A percentile compares a stretch with the other conserved stretches of the same genome.
Evolutionary conservation across 148 eudicot species (phyloP).

Genomic region (Heliamphora exappendiculata): DNA sequence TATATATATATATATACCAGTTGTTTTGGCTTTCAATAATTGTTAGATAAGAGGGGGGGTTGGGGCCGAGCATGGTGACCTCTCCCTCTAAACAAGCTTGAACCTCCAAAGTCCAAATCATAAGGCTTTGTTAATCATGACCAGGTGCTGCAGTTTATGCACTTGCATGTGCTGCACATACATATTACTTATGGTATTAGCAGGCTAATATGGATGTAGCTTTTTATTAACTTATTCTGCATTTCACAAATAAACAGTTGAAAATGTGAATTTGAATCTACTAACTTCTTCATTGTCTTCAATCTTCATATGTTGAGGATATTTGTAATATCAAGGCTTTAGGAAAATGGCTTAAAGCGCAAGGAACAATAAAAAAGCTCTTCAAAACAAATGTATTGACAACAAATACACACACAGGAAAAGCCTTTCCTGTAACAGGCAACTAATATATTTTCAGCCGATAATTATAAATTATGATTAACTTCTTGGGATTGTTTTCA

Average conservation of each 20-base stretch:
- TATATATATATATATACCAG: too few relatives aligned
- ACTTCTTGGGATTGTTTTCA: not conserved
- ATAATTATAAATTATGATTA: not conserved
- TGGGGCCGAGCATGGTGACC: not conserved
- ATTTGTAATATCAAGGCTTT: not conserved
- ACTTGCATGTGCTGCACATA: not conserved
- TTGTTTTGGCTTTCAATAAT: not conserved
- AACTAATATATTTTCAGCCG: too few relatives aligned
- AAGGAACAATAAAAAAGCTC: not conserved
- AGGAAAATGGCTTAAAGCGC: not conserved
- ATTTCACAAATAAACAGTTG: not conserved
- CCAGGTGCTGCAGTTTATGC: not conserved
- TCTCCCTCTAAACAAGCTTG: not conserved
- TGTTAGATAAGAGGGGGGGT: not conserved
- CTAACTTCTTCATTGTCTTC: not conserved
- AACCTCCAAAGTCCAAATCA: not conserved
- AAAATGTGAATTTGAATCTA: not conserved
- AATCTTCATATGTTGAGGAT: not conserved
- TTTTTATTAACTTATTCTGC: not conserved
- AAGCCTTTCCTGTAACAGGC: too few relatives aligned
- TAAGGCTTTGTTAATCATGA: not conserved
- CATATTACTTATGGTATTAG: not conserved
- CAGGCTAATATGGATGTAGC: not conserved
- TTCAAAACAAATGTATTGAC: not conserved
- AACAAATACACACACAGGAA: too few relatives aligned